These are phyloP conservation scores for Paspalum notatum DNA, from an alignment of 176 grass and related monocot genomes.

Conservation along the genomic window DNA sequence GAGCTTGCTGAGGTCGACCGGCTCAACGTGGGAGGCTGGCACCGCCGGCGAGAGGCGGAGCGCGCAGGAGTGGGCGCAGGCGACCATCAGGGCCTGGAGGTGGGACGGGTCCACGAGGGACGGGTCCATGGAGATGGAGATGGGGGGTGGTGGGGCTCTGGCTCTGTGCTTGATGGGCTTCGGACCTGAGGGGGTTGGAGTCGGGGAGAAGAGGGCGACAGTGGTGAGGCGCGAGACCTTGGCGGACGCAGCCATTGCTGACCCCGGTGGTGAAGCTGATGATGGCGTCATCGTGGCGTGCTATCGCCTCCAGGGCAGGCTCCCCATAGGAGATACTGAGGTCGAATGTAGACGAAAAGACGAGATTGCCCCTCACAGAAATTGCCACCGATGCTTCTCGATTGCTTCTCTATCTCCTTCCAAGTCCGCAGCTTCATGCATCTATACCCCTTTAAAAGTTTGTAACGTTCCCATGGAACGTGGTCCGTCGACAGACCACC, in stretches of 20 bases:
- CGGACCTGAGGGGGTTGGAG: constrained; percentile 29
- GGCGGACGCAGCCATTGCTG: constrained; percentile 32
- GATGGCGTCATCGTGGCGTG: too few relatives aligned
- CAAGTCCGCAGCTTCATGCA: too few relatives aligned
- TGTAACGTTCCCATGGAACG: too few relatives aligned
- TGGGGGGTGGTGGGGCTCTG: constrained; percentile 57
- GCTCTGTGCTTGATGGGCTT: constrained; percentile 12
- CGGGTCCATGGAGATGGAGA: constrained; percentile 76
- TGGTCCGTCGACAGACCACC: too few relatives aligned
- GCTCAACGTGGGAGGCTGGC: constrained; percentile 20
- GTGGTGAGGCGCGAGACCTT: constrained; percentile 38
- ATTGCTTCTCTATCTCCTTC: too few relatives aligned
- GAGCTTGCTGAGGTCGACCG: constrained; percentile 70
- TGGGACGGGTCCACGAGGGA: constrained; percentile 64
- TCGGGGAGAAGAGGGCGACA: constrained; percentile 49
- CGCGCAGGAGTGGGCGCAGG: constrained; percentile 69
- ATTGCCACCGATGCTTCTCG: too few relatives aligned
- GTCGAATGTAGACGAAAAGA: too few relatives aligned
- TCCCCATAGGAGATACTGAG: too few relatives aligned
- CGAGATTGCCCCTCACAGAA: too few relatives aligned
- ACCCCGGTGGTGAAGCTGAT: not conserved
- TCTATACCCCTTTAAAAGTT: too few relatives aligned
- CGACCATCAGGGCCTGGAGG: constrained; percentile 67
- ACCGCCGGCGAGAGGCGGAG: constrained; percentile 41
- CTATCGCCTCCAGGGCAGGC: too few relatives aligned